These are phyloP conservation scores for Phanerochaete sordida DNA, from an alignment of 768 basidiomycete species.

Conservation along the genomic window DNA sequence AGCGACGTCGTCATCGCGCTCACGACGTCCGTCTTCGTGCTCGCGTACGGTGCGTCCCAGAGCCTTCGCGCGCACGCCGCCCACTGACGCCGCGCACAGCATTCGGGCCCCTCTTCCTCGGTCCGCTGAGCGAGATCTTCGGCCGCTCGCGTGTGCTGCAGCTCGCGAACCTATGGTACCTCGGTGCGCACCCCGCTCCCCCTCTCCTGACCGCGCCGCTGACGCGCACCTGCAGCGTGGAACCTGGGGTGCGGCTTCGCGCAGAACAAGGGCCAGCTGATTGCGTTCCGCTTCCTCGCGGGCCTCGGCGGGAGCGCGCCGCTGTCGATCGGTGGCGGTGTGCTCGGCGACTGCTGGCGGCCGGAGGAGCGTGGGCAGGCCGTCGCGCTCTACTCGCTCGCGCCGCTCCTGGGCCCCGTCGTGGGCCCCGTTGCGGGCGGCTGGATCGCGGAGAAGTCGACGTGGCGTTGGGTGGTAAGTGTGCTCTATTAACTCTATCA, in stretches of 20 bases:
- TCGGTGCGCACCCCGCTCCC: constrained; percentile 37
- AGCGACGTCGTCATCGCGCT: constrained; percentile 47
- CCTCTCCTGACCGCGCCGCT: neutral
- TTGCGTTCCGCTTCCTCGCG: constrained; percentile 65
- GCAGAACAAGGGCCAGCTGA: constrained; percentile 50
- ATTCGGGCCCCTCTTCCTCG: constrained; percentile 43
- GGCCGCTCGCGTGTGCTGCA: constrained; percentile 64
- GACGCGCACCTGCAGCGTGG: constrained; percentile 39
- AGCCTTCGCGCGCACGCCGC: neutral
- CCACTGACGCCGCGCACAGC: constrained; percentile 29
- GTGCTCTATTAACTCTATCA: neutral
- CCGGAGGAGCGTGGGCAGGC: constrained; percentile 65
- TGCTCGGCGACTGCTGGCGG: constrained; percentile 60
- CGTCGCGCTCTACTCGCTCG: constrained; percentile 60
- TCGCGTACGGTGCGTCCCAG: constrained; percentile 49
- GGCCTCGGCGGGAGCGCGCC: constrained; percentile 76
- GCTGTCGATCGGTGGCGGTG: constrained; percentile 59
- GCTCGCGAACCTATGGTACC: constrained; percentile 59
- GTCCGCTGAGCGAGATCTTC: constrained; percentile 69
- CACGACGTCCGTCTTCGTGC: constrained; percentile 55
- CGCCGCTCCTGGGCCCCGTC: constrained; percentile 64
- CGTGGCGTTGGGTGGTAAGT: constrained; percentile 73
- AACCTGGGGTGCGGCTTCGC: constrained; percentile 60
- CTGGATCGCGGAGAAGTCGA: constrained; percentile 60
- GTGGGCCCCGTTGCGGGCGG: constrained; percentile 63